phyloP scores from a whole-genome alignment of 2,329 filamentous ascomycete species.

The Neurospora crassa region DNA sequence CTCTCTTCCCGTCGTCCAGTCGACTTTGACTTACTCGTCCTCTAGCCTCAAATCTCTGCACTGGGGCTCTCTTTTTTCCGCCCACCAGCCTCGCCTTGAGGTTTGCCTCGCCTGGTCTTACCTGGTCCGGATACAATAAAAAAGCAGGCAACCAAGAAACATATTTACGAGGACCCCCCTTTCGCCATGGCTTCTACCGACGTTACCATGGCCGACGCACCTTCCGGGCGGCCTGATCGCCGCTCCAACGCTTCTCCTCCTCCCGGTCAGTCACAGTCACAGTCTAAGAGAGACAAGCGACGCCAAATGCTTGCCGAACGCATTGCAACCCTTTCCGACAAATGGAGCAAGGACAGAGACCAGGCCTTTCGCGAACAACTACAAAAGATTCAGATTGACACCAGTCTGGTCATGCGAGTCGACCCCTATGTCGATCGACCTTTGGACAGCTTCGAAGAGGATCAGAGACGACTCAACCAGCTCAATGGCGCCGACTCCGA shows the following conservation, averaged over 20 bases:
- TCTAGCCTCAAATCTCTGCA: neutral
- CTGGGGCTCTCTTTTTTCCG: constrained; percentile 1
- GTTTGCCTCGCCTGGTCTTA: neutral
- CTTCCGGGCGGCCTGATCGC: constrained; percentile 16
- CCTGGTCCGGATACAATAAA: neutral
- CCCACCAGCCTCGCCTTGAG: neutral
- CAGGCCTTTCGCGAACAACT: constrained; percentile 80
- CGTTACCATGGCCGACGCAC: constrained; percentile 13
- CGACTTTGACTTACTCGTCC: neutral
- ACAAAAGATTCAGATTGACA: constrained; percentile 84
- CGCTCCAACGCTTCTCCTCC: constrained; percentile 22
- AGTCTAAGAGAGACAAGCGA: constrained; percentile 82
- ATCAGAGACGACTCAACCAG: constrained; percentile 28
- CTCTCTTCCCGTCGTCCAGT: neutral
- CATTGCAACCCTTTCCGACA: constrained; percentile 63
- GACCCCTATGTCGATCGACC: constrained; percentile 59
- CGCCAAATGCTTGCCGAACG: constrained; percentile 74
- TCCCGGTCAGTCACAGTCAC: constrained; percentile 58
- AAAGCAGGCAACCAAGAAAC: neutral
- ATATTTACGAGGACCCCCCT: neutral
- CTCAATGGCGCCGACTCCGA: constrained; percentile 27
- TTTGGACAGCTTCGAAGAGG: constrained; percentile 34
- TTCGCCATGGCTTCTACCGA: constrained; percentile 18
- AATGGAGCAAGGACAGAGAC: constrained; percentile 74
- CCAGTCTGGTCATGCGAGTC: constrained; percentile 74